Percentiles rank a stretch among this genome's conserved stretches.
These are phyloP conservation scores for Microcos paniculata DNA, from an alignment of 345 rosid species.

Conservation along the genomic window DNA sequence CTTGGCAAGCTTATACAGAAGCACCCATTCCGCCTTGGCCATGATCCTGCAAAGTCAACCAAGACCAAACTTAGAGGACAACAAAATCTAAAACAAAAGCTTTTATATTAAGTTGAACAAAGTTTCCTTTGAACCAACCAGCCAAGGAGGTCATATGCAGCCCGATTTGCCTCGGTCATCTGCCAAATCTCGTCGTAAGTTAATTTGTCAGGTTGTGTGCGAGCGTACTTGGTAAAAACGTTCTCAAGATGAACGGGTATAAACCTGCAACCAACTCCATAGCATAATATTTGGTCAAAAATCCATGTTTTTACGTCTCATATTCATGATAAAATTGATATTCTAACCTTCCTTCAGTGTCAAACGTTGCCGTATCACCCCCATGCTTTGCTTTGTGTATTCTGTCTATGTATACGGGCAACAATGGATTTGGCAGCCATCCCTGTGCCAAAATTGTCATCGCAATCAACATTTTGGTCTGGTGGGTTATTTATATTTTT, in stretches of 20 bases:
- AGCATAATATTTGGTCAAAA: neutral
- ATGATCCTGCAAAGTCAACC: constrained; percentile 38
- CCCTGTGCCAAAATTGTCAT: constrained; percentile 27
- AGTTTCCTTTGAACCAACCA: constrained; percentile 32
- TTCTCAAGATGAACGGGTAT: constrained; percentile 63
- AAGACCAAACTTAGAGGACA: neutral
- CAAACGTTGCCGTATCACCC: constrained; percentile 66
- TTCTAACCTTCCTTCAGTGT: constrained; percentile 79
- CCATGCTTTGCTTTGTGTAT: constrained; percentile 83
- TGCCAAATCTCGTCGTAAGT: constrained; percentile 60
- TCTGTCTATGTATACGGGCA: constrained; percentile 66
- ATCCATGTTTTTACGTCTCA: neutral
- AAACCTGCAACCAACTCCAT: constrained; percentile 36
- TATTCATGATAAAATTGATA: neutral
- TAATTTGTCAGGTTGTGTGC: constrained; percentile 47
- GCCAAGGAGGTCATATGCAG: constrained; percentile 60
- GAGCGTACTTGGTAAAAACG: constrained; percentile 73
- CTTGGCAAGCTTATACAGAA: constrained; percentile 58
- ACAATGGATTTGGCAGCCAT: constrained; percentile 69
- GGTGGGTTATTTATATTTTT: neutral
- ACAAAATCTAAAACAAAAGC: neutral
- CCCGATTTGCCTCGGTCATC: constrained; percentile 63
- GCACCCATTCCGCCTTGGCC: constrained; percentile 53
- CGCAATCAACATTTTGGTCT: neutral
- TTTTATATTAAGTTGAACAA: neutral